Percentiles rank a stretch among this genome's conserved stretches.
These are phyloP conservation scores for Verticillium zaregamsianum DNA, from an alignment of 2,329 filamentous ascomycete species.

Conservation along the genomic window DNA sequence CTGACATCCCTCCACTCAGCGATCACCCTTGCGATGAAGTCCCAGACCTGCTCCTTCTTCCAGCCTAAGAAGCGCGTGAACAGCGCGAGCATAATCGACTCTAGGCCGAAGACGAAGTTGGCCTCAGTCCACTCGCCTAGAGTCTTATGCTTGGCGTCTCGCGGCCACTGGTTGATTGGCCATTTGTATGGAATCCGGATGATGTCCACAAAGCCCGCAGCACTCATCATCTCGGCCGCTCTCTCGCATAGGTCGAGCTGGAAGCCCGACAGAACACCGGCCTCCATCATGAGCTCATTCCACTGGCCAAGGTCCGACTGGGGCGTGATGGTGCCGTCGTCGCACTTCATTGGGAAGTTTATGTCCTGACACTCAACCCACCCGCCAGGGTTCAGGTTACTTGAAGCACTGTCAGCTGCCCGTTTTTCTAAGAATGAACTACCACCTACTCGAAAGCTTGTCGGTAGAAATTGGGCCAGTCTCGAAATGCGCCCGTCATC, in stretches of 20 bases:
- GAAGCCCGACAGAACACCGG: conserved; percentile 22
- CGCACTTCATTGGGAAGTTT: conserved; percentile 23
- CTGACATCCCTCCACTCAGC: conserved; percentile 27
- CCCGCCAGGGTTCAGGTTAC: conserved; percentile 27
- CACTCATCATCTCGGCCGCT: conserved; percentile 20
- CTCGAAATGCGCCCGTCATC: conserved; percentile 22
- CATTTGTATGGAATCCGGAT: conserved; percentile 17
- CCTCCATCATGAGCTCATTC: conserved; percentile 24
- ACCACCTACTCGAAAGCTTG: conserved; percentile 15
- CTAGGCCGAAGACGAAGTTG: conserved; percentile 21
- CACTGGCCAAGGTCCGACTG: conserved; percentile 20
- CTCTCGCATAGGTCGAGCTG: conserved; percentile 20
- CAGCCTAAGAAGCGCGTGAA: conserved; percentile 22
- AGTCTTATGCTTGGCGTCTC: conserved; percentile 18
- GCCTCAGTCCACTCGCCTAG: conserved; percentile 21
- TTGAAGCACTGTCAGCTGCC: conserved; percentile 5
- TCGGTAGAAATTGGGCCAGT: conserved; percentile 20
- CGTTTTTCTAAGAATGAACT: not conserved
- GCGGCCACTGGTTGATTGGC: conserved; percentile 24
- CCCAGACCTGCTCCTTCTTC: conserved; percentile 24
- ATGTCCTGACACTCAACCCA: conserved; percentile 35
- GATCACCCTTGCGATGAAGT: conserved; percentile 22
- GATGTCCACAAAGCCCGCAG: conserved; percentile 20
- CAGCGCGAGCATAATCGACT: conserved; percentile 27
- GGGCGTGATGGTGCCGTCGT: conserved; percentile 20